Evolutionary conservation across 2,329 filamentous ascomycete species (phyloP).

Genomic region (Phyllosticta citrichinensis): DNA sequence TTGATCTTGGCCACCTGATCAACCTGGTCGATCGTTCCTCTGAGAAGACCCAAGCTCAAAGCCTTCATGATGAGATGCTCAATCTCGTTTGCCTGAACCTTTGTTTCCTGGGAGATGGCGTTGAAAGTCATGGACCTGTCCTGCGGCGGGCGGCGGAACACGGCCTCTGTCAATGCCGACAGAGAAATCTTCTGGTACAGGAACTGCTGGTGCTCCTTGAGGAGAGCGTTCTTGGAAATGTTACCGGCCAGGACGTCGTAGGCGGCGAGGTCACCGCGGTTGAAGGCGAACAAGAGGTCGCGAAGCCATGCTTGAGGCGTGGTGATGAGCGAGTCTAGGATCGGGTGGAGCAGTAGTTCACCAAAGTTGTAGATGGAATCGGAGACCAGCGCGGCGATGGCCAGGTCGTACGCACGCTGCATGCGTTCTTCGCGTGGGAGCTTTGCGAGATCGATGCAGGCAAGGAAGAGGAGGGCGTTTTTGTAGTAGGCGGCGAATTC

Average conservation of each 20-base stretch:
- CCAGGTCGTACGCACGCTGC: slow-evolving; percentile 81
- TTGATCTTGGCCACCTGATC: slow-evolving; percentile 89
- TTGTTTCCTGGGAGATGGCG: slow-evolving; percentile 83
- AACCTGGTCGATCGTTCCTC: slow-evolving; percentile 93
- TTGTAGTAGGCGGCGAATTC: slow-evolving; percentile 97
- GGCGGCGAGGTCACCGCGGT: slow-evolving; percentile 80
- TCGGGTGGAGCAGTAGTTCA: slow-evolving; percentile 94
- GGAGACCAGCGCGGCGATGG: slow-evolving; percentile 83
- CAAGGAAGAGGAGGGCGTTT: slow-evolving; percentile 93
- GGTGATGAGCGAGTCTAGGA: slow-evolving; percentile 72
- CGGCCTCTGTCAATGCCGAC: slow-evolving; percentile 87
- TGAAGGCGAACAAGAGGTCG: slow-evolving; percentile 95
- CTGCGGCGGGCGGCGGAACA: slow-evolving; percentile 91
- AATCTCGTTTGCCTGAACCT: slow-evolving; percentile 82
- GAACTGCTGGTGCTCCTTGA: slow-evolving; percentile 70
- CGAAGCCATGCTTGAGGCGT: slow-evolving; percentile 78
- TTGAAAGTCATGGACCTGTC: slow-evolving; percentile 89
- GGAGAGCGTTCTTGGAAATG: slow-evolving; percentile 68
- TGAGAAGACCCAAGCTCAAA: slow-evolving; percentile 79
- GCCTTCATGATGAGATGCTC: slow-evolving; percentile 99
- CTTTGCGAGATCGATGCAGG: slow-evolving; percentile 77
- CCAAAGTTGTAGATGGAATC: slow-evolving; percentile 99
- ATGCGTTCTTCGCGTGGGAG: slow-evolving; percentile 67
- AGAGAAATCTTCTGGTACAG: slow-evolving; percentile 97
- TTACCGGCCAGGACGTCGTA: slow-evolving; percentile 77